Evolutionary conservation across 129 eudicot genomes (phyloP), one percentile per base, ranked within the genome.

Genomic region (Centrapalus pauciflorus): DNA sequence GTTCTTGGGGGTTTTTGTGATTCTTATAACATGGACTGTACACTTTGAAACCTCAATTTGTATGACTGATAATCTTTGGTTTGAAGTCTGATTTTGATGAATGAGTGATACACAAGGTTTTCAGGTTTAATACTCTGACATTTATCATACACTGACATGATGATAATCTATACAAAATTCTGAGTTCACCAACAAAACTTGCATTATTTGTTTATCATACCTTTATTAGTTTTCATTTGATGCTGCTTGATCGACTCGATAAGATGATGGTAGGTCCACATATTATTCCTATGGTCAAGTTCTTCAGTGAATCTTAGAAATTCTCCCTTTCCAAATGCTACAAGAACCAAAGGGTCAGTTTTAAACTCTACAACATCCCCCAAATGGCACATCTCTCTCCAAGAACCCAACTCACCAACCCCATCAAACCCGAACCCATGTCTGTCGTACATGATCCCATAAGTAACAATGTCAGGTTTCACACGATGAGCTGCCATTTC

Each of bases 401-500:
- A 75, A 45, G 60, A 65, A 61, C 8, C 48, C 48, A 70, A 41
- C 45, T 52, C 78, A 20, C 24, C 32, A 54, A 27, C 38, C 64
- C 66, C 56, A 64, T 71, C 78, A 41, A 80, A 70, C 55, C 75
- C 79, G 12, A 17, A 64, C 23, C 62, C 46, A 12, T 59, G 49
- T 30, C 70, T 81, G 41, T 82, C 87, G 62, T 21, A 74, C 65
- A 82, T 52, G 26, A 83, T 68, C 52, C 84, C 87, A 61, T 76
- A 69, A 12, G 87, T 83, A 37, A 83, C 81, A 41, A 83, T 55
- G 55, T 83, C 87, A 1, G 84, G 82, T 66, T 75, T 72, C 81
- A 83, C 82, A 61, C 50, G 45, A 29, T 69, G 37, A 76, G 34
- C 68, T 41, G 48, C 75, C 68, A 80, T 68, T 65, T 80, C 67